Percentiles rank a stretch among this genome's conserved stretches.
Evolutionary conservation across 176 grass and related monocot genomes (phyloP).

Genomic region (Carex kokanica): DNA sequence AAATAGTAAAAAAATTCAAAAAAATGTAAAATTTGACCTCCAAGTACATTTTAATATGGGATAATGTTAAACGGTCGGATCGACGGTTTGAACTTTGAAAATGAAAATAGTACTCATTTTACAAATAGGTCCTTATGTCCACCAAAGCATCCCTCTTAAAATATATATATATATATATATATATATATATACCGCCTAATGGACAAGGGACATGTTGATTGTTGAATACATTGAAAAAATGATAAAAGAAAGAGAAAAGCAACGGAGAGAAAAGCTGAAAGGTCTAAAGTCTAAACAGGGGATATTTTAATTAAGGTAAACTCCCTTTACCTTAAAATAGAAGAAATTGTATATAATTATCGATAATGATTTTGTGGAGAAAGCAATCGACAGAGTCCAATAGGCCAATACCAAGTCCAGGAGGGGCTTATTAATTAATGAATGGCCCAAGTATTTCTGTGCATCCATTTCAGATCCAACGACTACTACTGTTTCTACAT

Average conservation of each 20-base stretch:
- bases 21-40: too few species aligned
- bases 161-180: too few species aligned
- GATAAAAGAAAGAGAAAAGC: not conserved
- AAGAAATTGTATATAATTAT: slow-evolving; percentile 20
- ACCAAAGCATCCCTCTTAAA: too few species aligned
- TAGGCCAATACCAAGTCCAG: not conserved
- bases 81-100: too few species aligned
- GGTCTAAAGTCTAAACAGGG: not conserved
- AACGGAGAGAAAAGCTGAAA: not conserved
- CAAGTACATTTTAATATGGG: too few species aligned
- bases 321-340: not conserved
- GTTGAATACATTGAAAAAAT: not conserved
- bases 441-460: not conserved
- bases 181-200: too few species aligned
- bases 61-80: too few species aligned
- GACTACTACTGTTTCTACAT: not conserved
- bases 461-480: not conserved
- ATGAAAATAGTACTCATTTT: too few species aligned
- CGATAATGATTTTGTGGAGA: not conserved
- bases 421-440: not conserved
- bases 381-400: slow-evolving; percentile 4
- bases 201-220: not conserved
- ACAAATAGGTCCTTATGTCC: too few species aligned
- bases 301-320: not conserved
- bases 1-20: too few species aligned